Conservation (phyloP, 148 eudicot genomes). For the Nepenthes mirabilis region DNA sequence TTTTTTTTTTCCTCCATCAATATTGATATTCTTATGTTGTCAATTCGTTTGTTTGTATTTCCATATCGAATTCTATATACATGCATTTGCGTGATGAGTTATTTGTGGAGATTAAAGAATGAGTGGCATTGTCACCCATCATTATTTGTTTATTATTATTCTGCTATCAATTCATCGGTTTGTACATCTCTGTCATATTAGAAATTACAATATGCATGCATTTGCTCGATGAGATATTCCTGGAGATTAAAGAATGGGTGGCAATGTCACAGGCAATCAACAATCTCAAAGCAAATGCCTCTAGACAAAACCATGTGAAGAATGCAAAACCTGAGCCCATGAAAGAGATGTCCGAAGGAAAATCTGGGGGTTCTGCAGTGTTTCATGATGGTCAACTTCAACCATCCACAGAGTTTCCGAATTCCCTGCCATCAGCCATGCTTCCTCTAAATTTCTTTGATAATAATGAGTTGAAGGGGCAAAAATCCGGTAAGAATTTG, state of each 20-base stretch:
- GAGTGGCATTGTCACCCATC: conserved; percentile 3
- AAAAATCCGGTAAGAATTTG: conserved; percentile 43
- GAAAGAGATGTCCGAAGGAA: conserved; percentile 24
- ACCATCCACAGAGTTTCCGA: conserved; percentile 22
- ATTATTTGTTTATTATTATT: no score
- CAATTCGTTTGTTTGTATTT: no score
- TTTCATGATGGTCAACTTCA: conserved; percentile 17
- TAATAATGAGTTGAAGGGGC: conserved; percentile 44
- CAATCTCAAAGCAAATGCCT: conserved; percentile 65
- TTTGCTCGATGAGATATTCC: no score
- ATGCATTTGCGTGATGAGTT: no score
- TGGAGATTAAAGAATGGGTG: no score
- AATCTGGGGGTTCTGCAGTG: conserved; percentile 20
- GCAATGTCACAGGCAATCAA: conserved; percentile 44
- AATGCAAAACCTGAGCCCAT: conserved; percentile 35
- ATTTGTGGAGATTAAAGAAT: no score
- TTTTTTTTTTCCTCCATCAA: not conserved
- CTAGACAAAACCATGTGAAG: conserved; percentile 25
- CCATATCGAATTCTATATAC: no score
- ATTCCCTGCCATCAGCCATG: conserved; percentile 31
- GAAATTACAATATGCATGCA: no score
- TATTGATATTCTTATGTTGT: no score
- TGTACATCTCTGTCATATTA: no score
- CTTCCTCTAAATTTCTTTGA: conserved; percentile 83
- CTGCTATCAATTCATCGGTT: no score